Evolutionary conservation across 805 yeast species (phyloP).

Genomic region (Saccharomycopsis sp.): DNA sequence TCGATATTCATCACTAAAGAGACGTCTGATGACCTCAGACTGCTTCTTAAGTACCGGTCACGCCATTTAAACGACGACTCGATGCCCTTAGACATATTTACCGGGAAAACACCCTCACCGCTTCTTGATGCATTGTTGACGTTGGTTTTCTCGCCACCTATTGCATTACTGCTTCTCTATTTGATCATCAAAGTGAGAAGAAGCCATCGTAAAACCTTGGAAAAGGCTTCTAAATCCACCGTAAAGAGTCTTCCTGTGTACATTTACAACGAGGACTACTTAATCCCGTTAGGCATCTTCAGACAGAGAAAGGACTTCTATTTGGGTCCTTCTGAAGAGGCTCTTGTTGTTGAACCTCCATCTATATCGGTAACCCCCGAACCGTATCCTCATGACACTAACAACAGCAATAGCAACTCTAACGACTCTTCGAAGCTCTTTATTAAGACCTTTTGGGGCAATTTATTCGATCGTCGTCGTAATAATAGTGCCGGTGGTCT

Average conservation of each 20-base stretch:
- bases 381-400: background rate
- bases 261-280: slow-evolving; percentile 17
- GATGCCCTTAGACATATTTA: slow-evolving; percentile 17
- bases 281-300: slow-evolving; percentile 16
- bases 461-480: background rate
- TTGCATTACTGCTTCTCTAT: slow-evolving; percentile 16
- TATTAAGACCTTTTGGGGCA: background rate
- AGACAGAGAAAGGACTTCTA: slow-evolving; percentile 15
- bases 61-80: background rate
- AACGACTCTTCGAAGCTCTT: background rate
- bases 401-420: background rate
- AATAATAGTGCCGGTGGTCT: background rate
- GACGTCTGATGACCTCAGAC: slow-evolving; percentile 30
- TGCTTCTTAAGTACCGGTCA: slow-evolving; percentile 2
- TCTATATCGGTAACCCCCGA: background rate
- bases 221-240: slow-evolving; percentile 12
- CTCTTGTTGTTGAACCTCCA: background rate
- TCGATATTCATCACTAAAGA: slow-evolving; percentile 45
- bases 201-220: slow-evolving; percentile 9
- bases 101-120: slow-evolving; percentile 27
- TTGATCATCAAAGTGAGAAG: slow-evolving; percentile 13
- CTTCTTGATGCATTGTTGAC: slow-evolving; percentile 32
- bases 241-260: slow-evolving; percentile 17
- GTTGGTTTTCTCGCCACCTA: slow-evolving; percentile 32
- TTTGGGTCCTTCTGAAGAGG: background rate